Base-by-base conservation (phyloP, 2,329 filamentous ascomycete species). In the Colletotrichum spinosum region DNA sequence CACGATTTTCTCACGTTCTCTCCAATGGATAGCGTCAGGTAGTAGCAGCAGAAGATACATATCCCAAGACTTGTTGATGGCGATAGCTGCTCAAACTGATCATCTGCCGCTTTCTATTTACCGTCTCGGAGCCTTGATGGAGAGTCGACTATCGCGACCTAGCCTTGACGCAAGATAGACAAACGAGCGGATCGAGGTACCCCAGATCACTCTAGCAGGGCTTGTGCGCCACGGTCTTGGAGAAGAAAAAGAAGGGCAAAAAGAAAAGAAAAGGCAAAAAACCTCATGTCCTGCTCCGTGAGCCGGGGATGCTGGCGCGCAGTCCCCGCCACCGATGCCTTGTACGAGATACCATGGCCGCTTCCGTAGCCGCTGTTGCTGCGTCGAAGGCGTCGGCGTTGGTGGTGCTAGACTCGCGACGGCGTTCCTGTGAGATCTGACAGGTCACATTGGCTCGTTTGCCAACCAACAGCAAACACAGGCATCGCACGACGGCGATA, bases 361-460 rank as follows among this genome's bases (percentile, higher is more conserved):
- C 39, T 39, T 12, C 4, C 17, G 33, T 39, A 41, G 38, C 45
- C 45, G 56, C 44, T 25, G 57, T 37, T 15, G 39, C 35, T 39
- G 42, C 12, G 25, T 25, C 35, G 54, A 15, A 15, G 35, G 35
- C 38, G 33, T 41, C 12, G 25, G n/a, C 15, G 17, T 44, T 45
- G n/a, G n/a, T 25, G 44, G 8, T 60, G 57, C 58, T 46, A 55
- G 52, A 49, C 51, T 62, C 55, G 62, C 51, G 46, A 55, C 62
- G 57, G 42, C 45, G 12, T 25, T 52, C 45, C 41, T 62, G 62
- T 65, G 57, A 65, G 57, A 62, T 65, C 39, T 65, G 51, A 65
- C 62, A 61, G 39, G 52, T 62, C 62, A 65, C 55, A 35, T 61
- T 37, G 33, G 39, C 45, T 61, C 34, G 52, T 56, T 65, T 65